Conservation (phyloP, 2,329 filamentous ascomycete genomes). For the Stachybotrys echinatus region DNA sequence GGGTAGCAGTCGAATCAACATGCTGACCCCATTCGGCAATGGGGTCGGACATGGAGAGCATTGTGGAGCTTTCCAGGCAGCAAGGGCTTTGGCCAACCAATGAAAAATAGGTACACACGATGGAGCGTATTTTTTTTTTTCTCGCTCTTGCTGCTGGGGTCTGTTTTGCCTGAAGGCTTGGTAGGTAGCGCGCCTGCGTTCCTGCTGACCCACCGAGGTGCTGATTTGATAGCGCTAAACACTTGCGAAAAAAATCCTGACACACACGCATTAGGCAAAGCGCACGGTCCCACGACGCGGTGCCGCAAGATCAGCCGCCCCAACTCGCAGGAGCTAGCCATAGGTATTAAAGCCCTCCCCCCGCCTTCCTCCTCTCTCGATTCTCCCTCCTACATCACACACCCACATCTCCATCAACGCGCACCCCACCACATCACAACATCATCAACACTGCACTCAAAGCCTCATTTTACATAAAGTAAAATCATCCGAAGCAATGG, state of each 20-base stretch:
- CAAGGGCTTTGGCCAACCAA: too few species aligned
- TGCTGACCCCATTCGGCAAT: too few species aligned
- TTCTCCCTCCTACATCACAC: slow-evolving; percentile 39
- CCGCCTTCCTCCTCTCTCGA: slow-evolving; percentile 30
- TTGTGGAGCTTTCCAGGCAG: neutral
- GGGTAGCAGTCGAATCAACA: too few species aligned
- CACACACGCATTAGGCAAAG: neutral
- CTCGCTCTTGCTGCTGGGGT: neutral
- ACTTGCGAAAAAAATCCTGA: neutral
- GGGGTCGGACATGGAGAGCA: neutral
- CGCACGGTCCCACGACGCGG: slow-evolving; percentile 12
- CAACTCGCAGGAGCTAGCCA: slow-evolving; percentile 18
- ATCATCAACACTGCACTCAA: slow-evolving; percentile 12
- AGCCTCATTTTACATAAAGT: slow-evolving; percentile 17
- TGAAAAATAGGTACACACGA: neutral
- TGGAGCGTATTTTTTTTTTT: neutral
- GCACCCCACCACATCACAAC: slow-evolving; percentile 19
- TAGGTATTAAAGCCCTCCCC: slow-evolving; percentile 38
- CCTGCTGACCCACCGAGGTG: neutral
- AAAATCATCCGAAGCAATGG: slow-evolving; percentile 43
- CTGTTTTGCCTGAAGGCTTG: neutral
- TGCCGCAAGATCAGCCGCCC: slow-evolving; percentile 31
- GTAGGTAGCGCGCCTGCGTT: neutral
- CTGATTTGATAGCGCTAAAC: neutral
- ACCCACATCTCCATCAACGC: slow-evolving; percentile 24